Base-by-base conservation (phyloP, 1,139 yeast genomes). In the Geotrichum candidum region DNA sequence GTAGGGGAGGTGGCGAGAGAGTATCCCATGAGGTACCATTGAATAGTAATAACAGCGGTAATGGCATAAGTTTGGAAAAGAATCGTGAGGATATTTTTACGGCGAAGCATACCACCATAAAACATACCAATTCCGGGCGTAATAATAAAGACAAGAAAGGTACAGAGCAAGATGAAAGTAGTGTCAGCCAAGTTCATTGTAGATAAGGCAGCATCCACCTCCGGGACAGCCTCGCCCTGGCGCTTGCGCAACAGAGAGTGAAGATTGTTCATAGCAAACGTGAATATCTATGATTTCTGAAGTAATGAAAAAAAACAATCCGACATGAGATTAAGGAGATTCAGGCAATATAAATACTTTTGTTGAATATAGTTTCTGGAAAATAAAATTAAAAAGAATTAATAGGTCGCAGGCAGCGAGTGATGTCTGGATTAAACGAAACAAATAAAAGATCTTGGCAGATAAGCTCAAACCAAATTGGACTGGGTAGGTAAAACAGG, bases 11-110 rank as follows among this genome's bases (percentile, higher is more conserved):
- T 90, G 2, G 98, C 96, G 56, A 94, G 77, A 0, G 97, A 90
- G 73, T 90, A 94, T 29, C 98, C 98, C 98, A 98, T 92, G 72
- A 94, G 90, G 75, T 91, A 94, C 98, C 98, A 94, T 72, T 89
- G 95, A 80, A 90, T 87, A 0, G 85, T 78, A 5, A 89, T 82
- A 53, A 89, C 77, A 71, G 91, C 86, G 22, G 84, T 84, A 15
- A 92, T 88, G 88, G 87, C 88, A 71, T 88, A 57, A 23, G 61
- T 51, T 25, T 95, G 92, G 92, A 95, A 88, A 65, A 89, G 76
- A 64, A 90, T 77, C 25, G 96, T 86, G 63, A 88, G 78, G n/a
- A 96, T 95, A 71, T 89, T 95, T 74, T 88, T 88, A 73, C 88
- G 88, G 77, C 96, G 83, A 13, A 92, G 84, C 66, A 88, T 77